phyloP scores from a whole-genome alignment of 192 early-diverging fungal species.

The Backusella westeae region DNA sequence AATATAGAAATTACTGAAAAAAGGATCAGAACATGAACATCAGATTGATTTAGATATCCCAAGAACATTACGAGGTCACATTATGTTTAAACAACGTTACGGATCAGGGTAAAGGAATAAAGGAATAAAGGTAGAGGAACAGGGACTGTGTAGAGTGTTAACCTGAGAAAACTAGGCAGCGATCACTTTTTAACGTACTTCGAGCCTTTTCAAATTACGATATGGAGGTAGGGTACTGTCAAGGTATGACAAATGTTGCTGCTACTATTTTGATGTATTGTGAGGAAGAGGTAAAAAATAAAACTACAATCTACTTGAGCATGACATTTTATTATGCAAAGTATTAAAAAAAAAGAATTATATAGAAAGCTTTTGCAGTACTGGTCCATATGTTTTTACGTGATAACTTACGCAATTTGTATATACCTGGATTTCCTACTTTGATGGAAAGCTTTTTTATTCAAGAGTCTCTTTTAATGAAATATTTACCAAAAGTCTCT shows the following conservation, averaged over 20 bases:
- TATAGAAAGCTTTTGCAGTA: conserved; percentile 50
- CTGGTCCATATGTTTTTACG: conserved; percentile 48
- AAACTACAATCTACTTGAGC: not conserved
- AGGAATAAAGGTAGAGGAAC: not conserved
- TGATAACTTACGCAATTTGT: conserved; percentile 48
- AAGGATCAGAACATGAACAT: conserved; percentile 44
- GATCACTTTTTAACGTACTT: conserved; percentile 71
- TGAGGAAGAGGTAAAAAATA: conserved; percentile 47
- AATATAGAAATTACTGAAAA: conserved; percentile 20
- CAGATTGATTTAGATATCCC: conserved; percentile 63
- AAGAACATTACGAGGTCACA: conserved; percentile 53
- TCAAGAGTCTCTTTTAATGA: conserved; percentile 48
- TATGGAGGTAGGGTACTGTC: conserved; percentile 80
- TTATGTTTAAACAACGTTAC: conserved; percentile 57
- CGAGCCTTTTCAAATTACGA: conserved; percentile 79
- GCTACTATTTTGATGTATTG: conserved; percentile 73
- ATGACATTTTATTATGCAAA: not conserved
- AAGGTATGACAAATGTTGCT: conserved; percentile 81
- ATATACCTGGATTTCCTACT: conserved; percentile 54
- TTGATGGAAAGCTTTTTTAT: conserved; percentile 56
- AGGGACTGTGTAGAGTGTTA: not conserved
- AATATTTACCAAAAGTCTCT: conserved; percentile 44
- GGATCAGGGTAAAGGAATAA: conserved; percentile 45
- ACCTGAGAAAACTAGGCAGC: conserved; percentile 50
- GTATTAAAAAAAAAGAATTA: conserved; percentile 4